Base-by-base conservation (phyloP, 225 moss, liverwort and hornwort species). In the Lunularia cruciata region DNA sequence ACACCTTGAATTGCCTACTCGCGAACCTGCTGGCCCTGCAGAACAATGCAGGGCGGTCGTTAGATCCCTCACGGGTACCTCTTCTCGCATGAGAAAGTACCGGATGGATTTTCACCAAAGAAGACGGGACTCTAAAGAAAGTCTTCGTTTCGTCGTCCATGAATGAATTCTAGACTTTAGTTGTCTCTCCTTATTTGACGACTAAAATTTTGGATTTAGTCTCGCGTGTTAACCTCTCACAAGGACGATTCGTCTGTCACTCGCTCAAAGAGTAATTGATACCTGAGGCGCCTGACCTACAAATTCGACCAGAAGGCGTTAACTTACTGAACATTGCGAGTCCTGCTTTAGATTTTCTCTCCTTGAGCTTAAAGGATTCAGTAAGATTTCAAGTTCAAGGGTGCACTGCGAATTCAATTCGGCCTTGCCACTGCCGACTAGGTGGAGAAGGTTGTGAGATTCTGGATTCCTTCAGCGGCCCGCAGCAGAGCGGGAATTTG, bases 131-230 rank as follows among this genome's bases (percentile, higher is more conserved):
- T 56, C n/a, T 20, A 8, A 20, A 7, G 38, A 28, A n/a, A 47
- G 26, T 22, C 31, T 11, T 15, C 8, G 32, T 67, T 19, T 26
- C 27, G 33, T 20, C 10, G n/a, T n/a, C n/a, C n/a, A n/a, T n/a
- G n/a, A 5, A 0, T 22, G 63, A 76, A 61, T 64, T 33, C 30
- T 63, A 39, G 51, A 36, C 49, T 36, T 3, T 19, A 60, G 42
- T 35, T 67, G 49, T 35, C 43, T 67, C 51, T 34, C 51, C 51
- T 14, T 42, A 43, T 75, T 68, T 52, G 68, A 54, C 75, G 61
- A 60, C 43, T 68, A 31, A 37, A 64, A 46, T 34, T 42, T 19
- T 31, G 45, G 40, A 16, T 32, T 22, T 23, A 32, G 40, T 23
- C 25, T 2, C 30, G n/a, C 38, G 16, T 36, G 2, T 57, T 34